A percentile compares a stretch with the other conserved stretches of the same genome.
Evolutionary conservation across 2,329 filamentous ascomycete species (phyloP).

Genomic region (Pseudogymnoascus sp.): DNA sequence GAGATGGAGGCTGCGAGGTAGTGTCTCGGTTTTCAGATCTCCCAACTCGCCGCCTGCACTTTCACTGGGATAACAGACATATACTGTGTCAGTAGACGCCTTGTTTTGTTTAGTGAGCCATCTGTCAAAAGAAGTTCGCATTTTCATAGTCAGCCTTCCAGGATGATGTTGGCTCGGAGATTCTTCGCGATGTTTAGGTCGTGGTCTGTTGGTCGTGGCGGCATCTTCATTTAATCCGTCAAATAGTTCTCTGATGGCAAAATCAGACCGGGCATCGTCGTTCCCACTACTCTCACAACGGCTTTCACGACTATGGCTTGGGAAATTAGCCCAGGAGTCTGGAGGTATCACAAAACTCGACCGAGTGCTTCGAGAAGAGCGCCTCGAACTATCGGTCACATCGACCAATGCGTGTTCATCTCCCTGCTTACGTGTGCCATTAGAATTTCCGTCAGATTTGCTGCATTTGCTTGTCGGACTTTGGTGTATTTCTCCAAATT

Average conservation of each 20-base stretch:
- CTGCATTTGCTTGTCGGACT: neutral
- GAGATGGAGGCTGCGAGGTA: slow-evolving; percentile 10
- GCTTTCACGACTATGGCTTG: slow-evolving; percentile 22
- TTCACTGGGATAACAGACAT: slow-evolving; percentile 21
- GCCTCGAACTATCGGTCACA: neutral
- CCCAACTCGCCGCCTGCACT: slow-evolving; percentile 19
- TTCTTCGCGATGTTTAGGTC: neutral
- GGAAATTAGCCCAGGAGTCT: slow-evolving; percentile 23
- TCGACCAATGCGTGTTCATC: neutral
- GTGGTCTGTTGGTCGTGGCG: neutral
- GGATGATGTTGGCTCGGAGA: neutral
- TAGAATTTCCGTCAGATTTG: neutral
- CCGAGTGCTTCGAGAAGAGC: neutral
- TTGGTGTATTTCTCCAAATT: neutral
- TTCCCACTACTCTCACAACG: slow-evolving; percentile 18
- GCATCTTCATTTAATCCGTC: neutral
- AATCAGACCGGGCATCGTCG: slow-evolving; percentile 19
- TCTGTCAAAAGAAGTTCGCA: slow-evolving; percentile 8
- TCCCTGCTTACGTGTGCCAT: neutral
- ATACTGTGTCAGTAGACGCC: slow-evolving; percentile 9
- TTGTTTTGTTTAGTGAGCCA: neutral
- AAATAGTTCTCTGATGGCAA: slow-evolving; percentile 14
- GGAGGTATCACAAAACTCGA: slow-evolving; percentile 17
- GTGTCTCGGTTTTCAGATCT: slow-evolving; percentile 25
- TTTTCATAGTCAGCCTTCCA: neutral